phyloP scores from a whole-genome alignment of 371 early-diverging fungal genomes.

The Mucor indicus region DNA sequence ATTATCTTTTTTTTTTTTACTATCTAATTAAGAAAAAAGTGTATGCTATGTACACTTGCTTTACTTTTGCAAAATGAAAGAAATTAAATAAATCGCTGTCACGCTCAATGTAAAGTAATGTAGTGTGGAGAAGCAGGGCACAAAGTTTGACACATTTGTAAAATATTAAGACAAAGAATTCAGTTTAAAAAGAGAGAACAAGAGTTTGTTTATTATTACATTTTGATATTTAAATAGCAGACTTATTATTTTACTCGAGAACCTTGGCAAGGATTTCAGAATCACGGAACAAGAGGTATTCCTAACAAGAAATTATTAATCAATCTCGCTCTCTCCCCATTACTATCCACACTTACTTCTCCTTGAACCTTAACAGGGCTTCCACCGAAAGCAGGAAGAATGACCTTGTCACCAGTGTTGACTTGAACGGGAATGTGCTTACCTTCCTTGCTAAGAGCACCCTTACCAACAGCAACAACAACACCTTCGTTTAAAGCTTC shows the following conservation, averaged over 20 bases:
- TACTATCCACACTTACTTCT: slow-evolving; percentile 60
- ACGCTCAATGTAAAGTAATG: too few relatives aligned
- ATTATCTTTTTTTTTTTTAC: slow-evolving; percentile 1
- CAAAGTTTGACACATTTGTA: too few relatives aligned
- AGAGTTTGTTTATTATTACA: too few relatives aligned
- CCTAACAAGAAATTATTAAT: slow-evolving; percentile 29
- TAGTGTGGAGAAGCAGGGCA: too few relatives aligned
- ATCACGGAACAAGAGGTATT: slow-evolving; percentile 81
- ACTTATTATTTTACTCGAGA: slow-evolving; percentile 33
- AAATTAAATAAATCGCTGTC: too few relatives aligned
- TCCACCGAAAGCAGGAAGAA: slow-evolving; percentile 95
- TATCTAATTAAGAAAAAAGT: too few relatives aligned
- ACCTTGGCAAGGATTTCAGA: slow-evolving; percentile 93
- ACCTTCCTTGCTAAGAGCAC: slow-evolving; percentile 85
- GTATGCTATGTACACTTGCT: too few relatives aligned
- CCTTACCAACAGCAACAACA: slow-evolving; percentile 94
- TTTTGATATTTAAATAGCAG: too few relatives aligned
- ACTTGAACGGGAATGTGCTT: slow-evolving; percentile 78
- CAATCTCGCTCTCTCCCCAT: neutral
- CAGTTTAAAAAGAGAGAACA: too few relatives aligned
- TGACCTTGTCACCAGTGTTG: slow-evolving; percentile 89
- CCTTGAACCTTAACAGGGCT: slow-evolving; percentile 83
- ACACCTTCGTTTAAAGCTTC: slow-evolving; percentile 91
- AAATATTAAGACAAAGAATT: too few relatives aligned
- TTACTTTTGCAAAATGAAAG: too few relatives aligned